Conservation (phyloP, 1,284 basidiomycete genomes). For the Abortiporus biennis region DNA sequence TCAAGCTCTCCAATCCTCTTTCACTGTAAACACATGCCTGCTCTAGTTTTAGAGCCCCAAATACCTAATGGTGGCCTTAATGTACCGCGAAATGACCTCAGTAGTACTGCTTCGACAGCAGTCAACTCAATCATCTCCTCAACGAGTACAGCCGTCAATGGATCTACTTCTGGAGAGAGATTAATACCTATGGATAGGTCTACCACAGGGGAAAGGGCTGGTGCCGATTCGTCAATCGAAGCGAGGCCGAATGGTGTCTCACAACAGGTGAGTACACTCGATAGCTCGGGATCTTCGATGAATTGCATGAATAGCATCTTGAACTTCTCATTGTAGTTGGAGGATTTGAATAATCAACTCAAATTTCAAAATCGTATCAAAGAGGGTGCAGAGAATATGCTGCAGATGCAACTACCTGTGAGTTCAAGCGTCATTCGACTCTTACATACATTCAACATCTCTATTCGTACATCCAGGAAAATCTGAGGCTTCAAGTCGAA, state of each 20-base stretch:
- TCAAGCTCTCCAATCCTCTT: too few relatives aligned
- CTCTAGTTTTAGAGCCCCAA: not conserved
- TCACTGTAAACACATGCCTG: too few relatives aligned
- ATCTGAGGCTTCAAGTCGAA: constrained; percentile 67
- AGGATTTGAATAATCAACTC: constrained; percentile 59
- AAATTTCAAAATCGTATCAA: constrained; percentile 72
- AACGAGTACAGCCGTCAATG: not conserved
- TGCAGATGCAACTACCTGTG: constrained; percentile 63
- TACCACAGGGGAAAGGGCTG: not conserved
- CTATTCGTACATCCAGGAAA: constrained; percentile 34
- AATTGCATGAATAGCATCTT: not conserved
- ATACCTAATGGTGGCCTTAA: not conserved
- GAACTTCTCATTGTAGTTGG: too few relatives aligned
- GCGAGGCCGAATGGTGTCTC: not conserved
- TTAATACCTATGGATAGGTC: not conserved
- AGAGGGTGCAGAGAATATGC: constrained; percentile 81
- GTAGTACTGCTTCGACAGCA: not conserved
- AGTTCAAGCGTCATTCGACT: constrained; percentile 15
- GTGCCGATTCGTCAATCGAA: not conserved
- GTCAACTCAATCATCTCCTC: not conserved
- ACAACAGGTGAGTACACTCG: not conserved
- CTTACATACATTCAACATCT: not conserved
- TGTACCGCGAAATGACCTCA: not conserved
- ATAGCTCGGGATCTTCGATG: not conserved
- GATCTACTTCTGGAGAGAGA: not conserved